phyloP scores from a whole-genome alignment of 495 filamentous ascomycete genomes.

The Pyrenopolyporus hunteri region DNA sequence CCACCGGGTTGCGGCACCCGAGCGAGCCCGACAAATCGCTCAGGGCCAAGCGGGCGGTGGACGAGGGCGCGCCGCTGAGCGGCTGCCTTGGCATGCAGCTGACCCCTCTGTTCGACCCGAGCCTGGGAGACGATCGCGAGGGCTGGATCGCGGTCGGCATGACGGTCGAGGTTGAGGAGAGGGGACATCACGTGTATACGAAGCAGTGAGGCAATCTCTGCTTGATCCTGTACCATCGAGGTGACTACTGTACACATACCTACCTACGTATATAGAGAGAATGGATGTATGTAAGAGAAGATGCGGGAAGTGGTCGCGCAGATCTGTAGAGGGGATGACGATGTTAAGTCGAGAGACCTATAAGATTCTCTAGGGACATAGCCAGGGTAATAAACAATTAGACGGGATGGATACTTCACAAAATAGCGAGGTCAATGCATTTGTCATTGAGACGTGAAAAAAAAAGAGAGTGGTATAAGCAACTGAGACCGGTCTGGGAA shows the following conservation, averaged over 20 bases:
- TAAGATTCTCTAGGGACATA: background rate
- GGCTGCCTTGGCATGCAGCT: constrained; percentile 88
- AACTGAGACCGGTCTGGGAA: background rate
- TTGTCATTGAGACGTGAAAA: too few species aligned
- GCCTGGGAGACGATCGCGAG: constrained; percentile 41
- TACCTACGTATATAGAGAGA: background rate
- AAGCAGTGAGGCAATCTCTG: constrained; percentile 34
- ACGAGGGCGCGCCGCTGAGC: constrained; percentile 69
- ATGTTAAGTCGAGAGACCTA: background rate
- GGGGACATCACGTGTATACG: constrained; percentile 51
- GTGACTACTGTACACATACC: background rate
- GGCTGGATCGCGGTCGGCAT: constrained; percentile 54
- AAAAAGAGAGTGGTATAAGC: background rate
- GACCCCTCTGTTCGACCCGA: constrained; percentile 62
- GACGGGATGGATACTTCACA: background rate
- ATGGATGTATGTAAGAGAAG: background rate
- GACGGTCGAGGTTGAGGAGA: constrained; percentile 47
- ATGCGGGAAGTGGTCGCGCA: background rate
- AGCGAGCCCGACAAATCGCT: constrained; percentile 77
- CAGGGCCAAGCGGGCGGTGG: constrained; percentile 71
- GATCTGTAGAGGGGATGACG: background rate
- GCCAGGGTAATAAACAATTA: background rate
- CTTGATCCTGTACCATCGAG: background rate
- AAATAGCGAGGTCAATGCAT: too few species aligned
- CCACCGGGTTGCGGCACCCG: constrained; percentile 70